Base-by-base conservation (phyloP, 129 eudicot genomes). In the Oenanthe sinensis region DNA sequence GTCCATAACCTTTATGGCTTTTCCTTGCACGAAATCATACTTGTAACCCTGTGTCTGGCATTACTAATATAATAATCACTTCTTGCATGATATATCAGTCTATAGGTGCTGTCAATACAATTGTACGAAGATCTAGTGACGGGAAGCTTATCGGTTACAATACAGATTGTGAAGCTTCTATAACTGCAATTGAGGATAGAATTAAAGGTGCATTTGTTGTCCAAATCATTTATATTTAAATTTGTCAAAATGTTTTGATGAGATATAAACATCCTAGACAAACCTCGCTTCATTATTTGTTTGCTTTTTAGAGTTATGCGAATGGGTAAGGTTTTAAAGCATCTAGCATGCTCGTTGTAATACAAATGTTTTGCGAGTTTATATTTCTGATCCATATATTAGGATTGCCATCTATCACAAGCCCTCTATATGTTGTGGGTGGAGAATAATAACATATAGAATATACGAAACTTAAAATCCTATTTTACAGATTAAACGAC, bases 91-190 rank as follows among this genome's bases (percentile, higher is more conserved):
- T 81, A 74, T 24, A 79, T 55, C 90, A 92, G 97, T 74, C 86
- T 55, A 90, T 92, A 58, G 97, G 97, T n/a, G 97, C 97, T 50
- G 97, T 88, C 20, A 92, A 92, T 77, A 92, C 96, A 4, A 88
- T 92, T 26, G 70, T 92, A 75, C 87, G 88, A 80, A 86, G 92
- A 79, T 81, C 76, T 37, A 81, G 76, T 54, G 97, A 92, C 79
- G 96, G 97, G 78, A 88, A 88, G 91, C 84, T 92, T 47, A 82
- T 89, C 39, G 97, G 96, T 68, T 90, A 92, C 76, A 92, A 92
- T 81, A 92, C 97, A 77, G 97, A 92, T 78, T 92, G 92, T 75
- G 96, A 89, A 81, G 97, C 96, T 77, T 87, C 96, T 36, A 88
- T 92, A 78, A 84, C 88, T 75, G 92, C 96, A 60, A 90, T 92